These are phyloP conservation scores for Prunus mira DNA, from an alignment of 306 rosid species.

Conservation along the genomic window DNA sequence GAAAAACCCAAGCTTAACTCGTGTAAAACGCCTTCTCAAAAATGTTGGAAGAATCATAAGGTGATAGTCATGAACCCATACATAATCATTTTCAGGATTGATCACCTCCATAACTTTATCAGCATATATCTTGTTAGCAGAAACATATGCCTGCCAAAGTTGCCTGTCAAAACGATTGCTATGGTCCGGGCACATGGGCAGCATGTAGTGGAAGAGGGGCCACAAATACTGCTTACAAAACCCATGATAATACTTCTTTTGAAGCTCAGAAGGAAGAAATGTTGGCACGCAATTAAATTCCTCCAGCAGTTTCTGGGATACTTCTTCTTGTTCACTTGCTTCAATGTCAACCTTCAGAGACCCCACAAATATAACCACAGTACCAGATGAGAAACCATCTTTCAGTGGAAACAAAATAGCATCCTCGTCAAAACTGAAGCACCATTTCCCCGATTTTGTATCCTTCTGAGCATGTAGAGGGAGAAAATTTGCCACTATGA, in stretches of 20 bases:
- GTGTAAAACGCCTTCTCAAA: conserved; percentile 51
- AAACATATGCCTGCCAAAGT: conserved; percentile 87
- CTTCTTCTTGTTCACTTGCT: conserved; percentile 60
- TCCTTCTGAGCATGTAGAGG: conserved; percentile 69
- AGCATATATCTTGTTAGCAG: conserved; percentile 78
- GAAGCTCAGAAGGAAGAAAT: conserved; percentile 59
- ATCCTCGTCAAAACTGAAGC: conserved; percentile 73
- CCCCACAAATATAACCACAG: conserved; percentile 65
- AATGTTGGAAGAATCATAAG: conserved; percentile 95
- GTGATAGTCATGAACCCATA: conserved; percentile 94
- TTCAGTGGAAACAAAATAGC: conserved; percentile 54
- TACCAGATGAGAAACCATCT: conserved; percentile 57
- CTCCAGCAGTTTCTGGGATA: conserved; percentile 63
- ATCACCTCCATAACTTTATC: conserved; percentile 74
- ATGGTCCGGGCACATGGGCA: conserved; percentile 68
- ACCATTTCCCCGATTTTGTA: conserved; percentile 53
- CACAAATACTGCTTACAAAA: conserved; percentile 81
- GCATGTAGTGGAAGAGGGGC: conserved; percentile 84
- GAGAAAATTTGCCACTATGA: conserved; percentile 66
- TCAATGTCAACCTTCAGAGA: conserved; percentile 58
- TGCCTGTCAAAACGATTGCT: conserved; percentile 62
- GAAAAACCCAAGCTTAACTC: conserved; percentile 80
- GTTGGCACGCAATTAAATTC: conserved; percentile 78
- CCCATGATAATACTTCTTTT: conserved; percentile 68
- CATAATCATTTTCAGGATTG: conserved; percentile 67